A percentile compares a stretch with the other conserved stretches of the same genome.
These are phyloP conservation scores for Tricholoma hemisulphureum DNA, from an alignment of 768 basidiomycete genomes.

Conservation along the genomic window DNA sequence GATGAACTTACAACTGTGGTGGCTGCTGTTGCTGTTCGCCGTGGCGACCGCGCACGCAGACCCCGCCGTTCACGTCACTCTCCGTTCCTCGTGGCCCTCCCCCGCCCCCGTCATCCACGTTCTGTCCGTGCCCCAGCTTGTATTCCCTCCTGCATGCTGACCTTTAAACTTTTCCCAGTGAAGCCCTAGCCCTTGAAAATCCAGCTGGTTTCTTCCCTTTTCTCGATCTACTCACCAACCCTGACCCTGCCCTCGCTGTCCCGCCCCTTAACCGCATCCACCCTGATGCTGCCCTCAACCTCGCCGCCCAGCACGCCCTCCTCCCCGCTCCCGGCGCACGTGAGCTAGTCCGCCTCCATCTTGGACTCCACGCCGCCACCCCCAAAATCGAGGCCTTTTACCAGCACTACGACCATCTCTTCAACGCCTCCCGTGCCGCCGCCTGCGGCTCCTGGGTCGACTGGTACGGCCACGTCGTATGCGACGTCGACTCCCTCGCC, in stretches of 20 bases:
- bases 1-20: no score
- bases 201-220: conserved; percentile 74
- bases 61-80: no score
- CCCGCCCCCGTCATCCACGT: no score
- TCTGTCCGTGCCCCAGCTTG: no score
- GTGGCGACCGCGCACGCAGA: no score
- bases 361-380: conserved; percentile 74
- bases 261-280: conserved; percentile 34
- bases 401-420: conserved; percentile 56
- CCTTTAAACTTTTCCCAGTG: conserved; percentile 47
- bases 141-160: no score
- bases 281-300: conserved; percentile 53
- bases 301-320: conserved; percentile 46
- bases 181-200: conserved; percentile 75
- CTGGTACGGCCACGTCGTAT: conserved; percentile 76
- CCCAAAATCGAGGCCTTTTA: conserved; percentile 86
- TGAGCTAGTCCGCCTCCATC: conserved; percentile 63
- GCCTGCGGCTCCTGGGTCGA: conserved; percentile 77
- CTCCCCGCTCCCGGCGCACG: conserved; percentile 50
- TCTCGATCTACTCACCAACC: conserved; percentile 61
- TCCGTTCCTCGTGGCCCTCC: no score
- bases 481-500: conserved; percentile 61
- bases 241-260: conserved; percentile 36
- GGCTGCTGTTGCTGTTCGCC: no score
- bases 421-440: conserved; percentile 27